These are phyloP conservation scores for Penicillium janthinellum DNA, from an alignment of 2,329 filamentous ascomycete species.

Conservation along the genomic window DNA sequence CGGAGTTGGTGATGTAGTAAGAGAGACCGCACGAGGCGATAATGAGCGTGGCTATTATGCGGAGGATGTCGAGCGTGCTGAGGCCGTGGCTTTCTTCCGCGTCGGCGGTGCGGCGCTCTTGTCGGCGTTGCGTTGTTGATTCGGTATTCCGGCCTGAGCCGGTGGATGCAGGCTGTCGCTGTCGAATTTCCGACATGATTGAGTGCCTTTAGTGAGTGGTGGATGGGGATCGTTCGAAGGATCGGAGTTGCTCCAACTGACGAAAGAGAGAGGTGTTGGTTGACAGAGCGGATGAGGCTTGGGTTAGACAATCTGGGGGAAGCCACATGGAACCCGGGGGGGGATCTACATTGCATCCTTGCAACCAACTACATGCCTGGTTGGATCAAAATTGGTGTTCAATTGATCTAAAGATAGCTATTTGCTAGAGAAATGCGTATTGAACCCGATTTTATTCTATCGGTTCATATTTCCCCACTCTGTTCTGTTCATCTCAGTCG, in stretches of 20 bases:
- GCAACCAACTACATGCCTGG: not conserved
- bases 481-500: not conserved
- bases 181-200: conserved; percentile 36
- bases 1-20: conserved; percentile 73
- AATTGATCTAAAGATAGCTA: not conserved
- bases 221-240: not conserved
- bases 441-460: not conserved
- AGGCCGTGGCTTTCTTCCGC: conserved; percentile 35
- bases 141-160: conserved; percentile 11
- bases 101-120: conserved; percentile 18
- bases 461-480: not conserved
- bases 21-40: conserved; percentile 69
- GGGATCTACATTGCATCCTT: conserved; percentile 3
- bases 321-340: not conserved
- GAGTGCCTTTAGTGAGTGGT: not conserved
- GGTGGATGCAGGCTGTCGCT: conserved; percentile 29
- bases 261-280: not conserved
- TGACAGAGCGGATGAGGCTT: not conserved
- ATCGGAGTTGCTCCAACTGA: not conserved
- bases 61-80: conserved; percentile 64
- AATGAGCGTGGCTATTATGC: conserved; percentile 67
- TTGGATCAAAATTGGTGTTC: not conserved
- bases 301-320: conserved; percentile 1
- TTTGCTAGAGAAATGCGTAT: not conserved
- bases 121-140: conserved; percentile 7